Percentiles rank a stretch among this genome's conserved stretches.
Conservation (phyloP, 129 eudicot species). For the carrot (Daucus carota) region DNA sequence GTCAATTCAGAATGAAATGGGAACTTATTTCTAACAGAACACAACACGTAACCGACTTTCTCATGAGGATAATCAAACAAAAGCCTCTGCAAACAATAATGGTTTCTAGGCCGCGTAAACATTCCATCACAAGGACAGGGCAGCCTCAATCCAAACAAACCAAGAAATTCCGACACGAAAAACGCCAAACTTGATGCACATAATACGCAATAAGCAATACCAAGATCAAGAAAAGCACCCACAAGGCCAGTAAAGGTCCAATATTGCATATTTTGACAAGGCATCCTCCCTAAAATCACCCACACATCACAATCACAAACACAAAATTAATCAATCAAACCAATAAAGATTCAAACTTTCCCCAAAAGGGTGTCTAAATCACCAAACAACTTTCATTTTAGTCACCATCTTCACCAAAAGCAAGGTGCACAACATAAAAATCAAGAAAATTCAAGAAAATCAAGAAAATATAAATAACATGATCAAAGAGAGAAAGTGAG, state of each 20-base stretch:
- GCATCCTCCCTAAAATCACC: conserved; percentile 34
- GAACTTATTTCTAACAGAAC: conserved; percentile 49
- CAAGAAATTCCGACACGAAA: conserved; percentile 51
- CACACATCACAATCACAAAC: neutral
- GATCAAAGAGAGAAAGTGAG: neutral
- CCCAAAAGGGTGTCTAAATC: neutral
- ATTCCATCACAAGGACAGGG: conserved; percentile 55
- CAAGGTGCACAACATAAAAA: neutral
- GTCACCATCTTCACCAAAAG: neutral
- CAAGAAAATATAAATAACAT: neutral
- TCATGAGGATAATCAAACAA: conserved; percentile 59
- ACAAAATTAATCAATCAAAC: conserved; percentile 1
- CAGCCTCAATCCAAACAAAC: conserved; percentile 58
- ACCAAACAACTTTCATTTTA: neutral
- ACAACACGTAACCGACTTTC: conserved; percentile 45
- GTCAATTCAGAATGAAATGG: conserved; percentile 49
- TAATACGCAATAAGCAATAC: conserved; percentile 66
- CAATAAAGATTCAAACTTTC: neutral
- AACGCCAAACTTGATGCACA: conserved; percentile 62
- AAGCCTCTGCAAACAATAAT: conserved; percentile 36
- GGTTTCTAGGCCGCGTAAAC: conserved; percentile 25
- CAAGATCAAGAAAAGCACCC: conserved; percentile 88
- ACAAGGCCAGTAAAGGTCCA: conserved; percentile 71
- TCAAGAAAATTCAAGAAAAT: neutral
- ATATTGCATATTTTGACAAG: conserved; percentile 35